Evolutionary conservation across 108 stramenopile genomes (phyloP).

Genomic region (Cyclotella kingstonii): DNA sequence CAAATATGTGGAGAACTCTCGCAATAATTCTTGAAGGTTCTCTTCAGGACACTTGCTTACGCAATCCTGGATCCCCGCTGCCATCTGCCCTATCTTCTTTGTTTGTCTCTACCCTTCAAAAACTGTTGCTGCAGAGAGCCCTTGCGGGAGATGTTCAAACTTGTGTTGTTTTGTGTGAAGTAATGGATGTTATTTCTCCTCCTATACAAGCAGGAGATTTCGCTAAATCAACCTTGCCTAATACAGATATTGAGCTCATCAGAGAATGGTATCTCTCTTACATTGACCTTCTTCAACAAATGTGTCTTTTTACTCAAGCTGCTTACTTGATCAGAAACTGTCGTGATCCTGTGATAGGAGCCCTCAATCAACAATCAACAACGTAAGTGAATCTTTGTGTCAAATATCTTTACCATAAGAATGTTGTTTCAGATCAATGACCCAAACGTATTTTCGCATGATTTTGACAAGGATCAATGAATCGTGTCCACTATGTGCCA

Average conservation of each 20-base stretch:
- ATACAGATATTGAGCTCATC: slow-evolving; percentile 56
- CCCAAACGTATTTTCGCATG: neutral
- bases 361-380: slow-evolving; percentile 82
- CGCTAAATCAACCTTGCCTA: slow-evolving; percentile 51
- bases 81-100: slow-evolving; percentile 61
- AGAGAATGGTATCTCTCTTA: slow-evolving; percentile 88
- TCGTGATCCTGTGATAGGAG: slow-evolving; percentile 66
- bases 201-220: slow-evolving; percentile 30
- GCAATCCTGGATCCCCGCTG: slow-evolving; percentile 4
- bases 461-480: slow-evolving; percentile 81
- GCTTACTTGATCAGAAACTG: slow-evolving; percentile 68
- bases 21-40: slow-evolving; percentile 60
- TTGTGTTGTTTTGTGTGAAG: slow-evolving; percentile 79
- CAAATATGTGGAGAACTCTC: slow-evolving; percentile 78
- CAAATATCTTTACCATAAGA: neutral
- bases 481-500: slow-evolving; percentile 77
- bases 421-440: neutral
- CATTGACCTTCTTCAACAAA: slow-evolving; percentile 79
- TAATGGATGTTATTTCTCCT: slow-evolving; percentile 67
- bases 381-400: slow-evolving; percentile 41
- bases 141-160: slow-evolving; percentile 87
- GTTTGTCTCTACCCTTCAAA: slow-evolving; percentile 63
- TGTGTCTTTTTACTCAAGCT: slow-evolving; percentile 80
- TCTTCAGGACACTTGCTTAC: slow-evolving; percentile 47
- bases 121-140: slow-evolving; percentile 67